Evolutionary conservation across 768 basidiomycete species (phyloP).

Genomic region (Mycena chlorophos): DNA sequence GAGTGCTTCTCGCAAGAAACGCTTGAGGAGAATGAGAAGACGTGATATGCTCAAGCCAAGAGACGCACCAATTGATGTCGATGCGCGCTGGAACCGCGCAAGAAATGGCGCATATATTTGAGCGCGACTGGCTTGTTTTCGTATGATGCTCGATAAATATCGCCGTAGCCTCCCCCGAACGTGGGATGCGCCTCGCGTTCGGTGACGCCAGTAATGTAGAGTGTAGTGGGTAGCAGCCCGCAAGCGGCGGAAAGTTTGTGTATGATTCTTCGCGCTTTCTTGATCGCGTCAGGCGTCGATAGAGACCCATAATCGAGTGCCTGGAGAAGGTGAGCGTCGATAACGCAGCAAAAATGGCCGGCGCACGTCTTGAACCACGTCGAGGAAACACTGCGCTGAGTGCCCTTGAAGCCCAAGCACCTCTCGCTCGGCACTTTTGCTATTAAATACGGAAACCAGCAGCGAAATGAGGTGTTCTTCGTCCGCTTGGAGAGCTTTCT

Average conservation of each 20-base stretch:
- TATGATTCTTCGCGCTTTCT: neutral
- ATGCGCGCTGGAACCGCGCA: neutral
- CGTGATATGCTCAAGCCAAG: neutral
- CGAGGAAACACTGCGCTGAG: neutral
- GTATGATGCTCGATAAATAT: constrained; percentile 5
- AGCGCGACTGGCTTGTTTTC: neutral
- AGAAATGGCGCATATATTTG: neutral
- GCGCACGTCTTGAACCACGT: neutral
- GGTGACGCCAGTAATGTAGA: neutral
- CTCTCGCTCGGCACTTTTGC: neutral
- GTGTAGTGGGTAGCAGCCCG: neutral
- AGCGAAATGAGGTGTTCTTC: constrained; percentile 1
- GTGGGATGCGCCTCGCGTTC: neutral
- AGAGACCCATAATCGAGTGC: constrained; percentile 1
- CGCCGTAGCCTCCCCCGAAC: neutral
- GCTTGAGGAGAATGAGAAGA: constrained; percentile 15
- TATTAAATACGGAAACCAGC: neutral
- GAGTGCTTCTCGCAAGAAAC: constrained; percentile 29
- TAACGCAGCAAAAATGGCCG: neutral
- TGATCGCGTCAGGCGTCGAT: neutral
- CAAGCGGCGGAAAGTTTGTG: neutral
- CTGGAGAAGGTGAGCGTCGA: neutral
- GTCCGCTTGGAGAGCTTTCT: neutral
- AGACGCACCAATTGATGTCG: neutral
- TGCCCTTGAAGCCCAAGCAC: neutral